Base-by-base conservation (phyloP, 129 eudicot species). In the Centaurea solstitialis region DNA sequence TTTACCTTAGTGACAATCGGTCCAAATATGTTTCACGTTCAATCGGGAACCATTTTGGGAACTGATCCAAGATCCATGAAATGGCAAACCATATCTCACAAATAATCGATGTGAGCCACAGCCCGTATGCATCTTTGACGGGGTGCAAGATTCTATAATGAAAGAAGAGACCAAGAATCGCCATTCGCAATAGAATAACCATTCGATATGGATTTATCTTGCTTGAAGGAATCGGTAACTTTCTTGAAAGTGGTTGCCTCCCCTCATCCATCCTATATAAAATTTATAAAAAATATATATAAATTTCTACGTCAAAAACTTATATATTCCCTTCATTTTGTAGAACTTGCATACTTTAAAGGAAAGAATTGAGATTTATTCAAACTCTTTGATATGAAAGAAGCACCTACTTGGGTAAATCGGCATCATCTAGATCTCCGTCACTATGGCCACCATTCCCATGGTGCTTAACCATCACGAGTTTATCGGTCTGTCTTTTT, bases 1-100 rank as follows among this genome's bases (percentile, higher is more conserved):
- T 62, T 40, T 70, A 90, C 94, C 94, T 90, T 68, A 90, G 79
- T 7, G 94, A 87, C 21, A 90, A 76, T 74, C 94, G 84, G 77
- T 87, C 91, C 39, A 87, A 87, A 73, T 87, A 90, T 41, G 94
- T 90, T 87, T 90, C 94, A 76, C 94, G 84, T 38, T 90, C 89
- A 72, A 87, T 83, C n/a, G 94, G 94, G 41, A 76, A 81, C 94
- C 94, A 90, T 65, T 90, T 90, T 21, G 94, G 94, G 77, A 90
- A 90, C 43, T 90, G 94, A 83, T 90, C 94, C 20, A 90, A 79
- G 70, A 90, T 80, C 94, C 94, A 90, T n/a, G 94, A 90, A 9
- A 85, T 37, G 8, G 91, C 91, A 85, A 89, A 89, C 93, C 93
- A 87, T 67, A 89, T 87, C 67, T 89, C 93, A 74, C 91, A 89